Conservation (phyloP, 2,329 filamentous ascomycete species). For the Botryotinia narcissicola region DNA sequence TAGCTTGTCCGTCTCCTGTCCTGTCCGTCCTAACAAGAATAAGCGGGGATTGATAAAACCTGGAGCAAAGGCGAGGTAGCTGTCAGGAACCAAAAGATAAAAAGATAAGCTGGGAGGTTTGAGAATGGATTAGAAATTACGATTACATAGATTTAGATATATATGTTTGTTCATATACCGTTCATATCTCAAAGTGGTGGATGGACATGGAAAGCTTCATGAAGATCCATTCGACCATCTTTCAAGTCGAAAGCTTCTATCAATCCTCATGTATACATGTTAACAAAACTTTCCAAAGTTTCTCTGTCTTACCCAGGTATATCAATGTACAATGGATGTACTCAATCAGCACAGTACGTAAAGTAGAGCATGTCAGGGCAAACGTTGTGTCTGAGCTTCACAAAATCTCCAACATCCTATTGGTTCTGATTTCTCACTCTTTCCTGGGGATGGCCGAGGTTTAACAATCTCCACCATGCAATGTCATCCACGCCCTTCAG, state of each 20-base stretch:
- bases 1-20: not conserved
- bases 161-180: not conserved
- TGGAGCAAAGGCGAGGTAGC: not conserved
- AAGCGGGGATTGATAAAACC: slow-evolving; percentile 11
- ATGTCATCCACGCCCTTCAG: not conserved
- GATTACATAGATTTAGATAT: not conserved
- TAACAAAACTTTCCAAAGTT: not conserved
- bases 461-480: not conserved
- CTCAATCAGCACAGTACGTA: not conserved
- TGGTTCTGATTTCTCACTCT: not conserved
- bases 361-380: not conserved
- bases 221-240: not conserved
- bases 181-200: not conserved
- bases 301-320: not conserved
- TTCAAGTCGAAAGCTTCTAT: not conserved
- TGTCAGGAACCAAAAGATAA: not conserved
- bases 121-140: not conserved
- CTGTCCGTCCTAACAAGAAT: not conserved
- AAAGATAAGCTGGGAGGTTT: not conserved
- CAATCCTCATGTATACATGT: not conserved
- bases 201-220: not conserved
- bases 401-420: not conserved
- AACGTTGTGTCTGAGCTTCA: not conserved
- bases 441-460: not conserved
- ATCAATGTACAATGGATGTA: not conserved